Evolutionary conservation across 2,329 filamentous ascomycete species (phyloP).

Genomic region (Colletotrichum echinochloae): DNA sequence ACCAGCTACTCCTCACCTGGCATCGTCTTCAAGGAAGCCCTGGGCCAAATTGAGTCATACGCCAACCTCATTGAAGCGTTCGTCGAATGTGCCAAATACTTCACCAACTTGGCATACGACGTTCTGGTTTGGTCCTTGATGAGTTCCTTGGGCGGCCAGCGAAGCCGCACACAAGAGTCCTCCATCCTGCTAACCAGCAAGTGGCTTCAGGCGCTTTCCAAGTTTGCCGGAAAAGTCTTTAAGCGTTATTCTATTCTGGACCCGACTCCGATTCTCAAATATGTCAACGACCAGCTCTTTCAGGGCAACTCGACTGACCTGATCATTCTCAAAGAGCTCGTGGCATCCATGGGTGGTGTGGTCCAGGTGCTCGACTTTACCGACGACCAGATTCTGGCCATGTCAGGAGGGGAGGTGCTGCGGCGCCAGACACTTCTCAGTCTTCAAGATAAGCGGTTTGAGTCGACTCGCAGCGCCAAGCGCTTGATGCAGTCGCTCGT

Average conservation of each 20-base stretch:
- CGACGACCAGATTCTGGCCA: conserved; percentile 85
- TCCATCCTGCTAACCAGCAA: conserved; percentile 82
- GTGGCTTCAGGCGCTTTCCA: conserved; percentile 90
- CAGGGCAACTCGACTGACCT: conserved; percentile 89
- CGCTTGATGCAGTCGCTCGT: conserved; percentile 84
- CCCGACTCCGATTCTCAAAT: conserved; percentile 86
- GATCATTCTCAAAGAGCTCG: conserved; percentile 90
- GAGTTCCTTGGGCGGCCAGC: conserved; percentile 73
- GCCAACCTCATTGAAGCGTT: conserved; percentile 95
- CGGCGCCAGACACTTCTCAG: conserved; percentile 84
- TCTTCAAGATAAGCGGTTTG: conserved; percentile 84
- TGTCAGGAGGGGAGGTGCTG: conserved; percentile 86
- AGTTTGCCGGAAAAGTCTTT: conserved; percentile 93
- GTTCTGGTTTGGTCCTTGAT: conserved; percentile 93
- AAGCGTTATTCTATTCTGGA: conserved; percentile 87
- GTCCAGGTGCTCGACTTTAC: conserved; percentile 89
- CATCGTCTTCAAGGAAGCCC: conserved; percentile 88
- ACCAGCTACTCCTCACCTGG: conserved; percentile 92
- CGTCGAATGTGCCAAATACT: conserved; percentile 94
- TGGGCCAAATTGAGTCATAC: conserved; percentile 93
- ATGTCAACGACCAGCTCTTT: conserved; percentile 86
- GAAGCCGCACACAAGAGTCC: conserved; percentile 72
- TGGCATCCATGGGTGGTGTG: conserved; percentile 94
- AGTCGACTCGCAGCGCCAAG: conserved; percentile 78
- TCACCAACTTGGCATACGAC: conserved; percentile 92